Percentiles rank a stretch among this genome's conserved stretches.
These are phyloP conservation scores for Gossypioides kirkii DNA, from an alignment of 345 rosid genomes.

Conservation along the genomic window DNA sequence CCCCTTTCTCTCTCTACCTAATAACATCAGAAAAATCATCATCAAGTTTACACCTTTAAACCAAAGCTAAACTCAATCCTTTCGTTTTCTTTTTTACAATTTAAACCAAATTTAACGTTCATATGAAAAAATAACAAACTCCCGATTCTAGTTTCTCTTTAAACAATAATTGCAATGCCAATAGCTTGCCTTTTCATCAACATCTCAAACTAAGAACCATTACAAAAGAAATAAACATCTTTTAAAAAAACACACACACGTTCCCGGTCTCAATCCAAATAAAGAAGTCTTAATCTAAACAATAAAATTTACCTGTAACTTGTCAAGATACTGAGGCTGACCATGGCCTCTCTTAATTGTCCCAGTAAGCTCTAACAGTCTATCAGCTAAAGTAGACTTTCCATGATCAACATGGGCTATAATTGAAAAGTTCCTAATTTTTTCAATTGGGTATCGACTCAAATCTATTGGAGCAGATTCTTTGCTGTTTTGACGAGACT, in stretches of 20 bases:
- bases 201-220: neutral
- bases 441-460: slow-evolving; percentile 65
- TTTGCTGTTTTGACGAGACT: slow-evolving; percentile 42
- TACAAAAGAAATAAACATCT: neutral
- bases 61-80: neutral
- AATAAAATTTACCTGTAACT: slow-evolving; percentile 54
- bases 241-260: neutral
- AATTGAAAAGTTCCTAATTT: slow-evolving; percentile 88
- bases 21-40: slow-evolving; percentile 10
- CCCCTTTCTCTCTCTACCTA: slow-evolving; percentile 99
- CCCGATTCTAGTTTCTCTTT: neutral
- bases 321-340: slow-evolving; percentile 97
- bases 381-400: slow-evolving; percentile 89
- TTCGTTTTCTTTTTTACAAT: neutral
- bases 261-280: neutral
- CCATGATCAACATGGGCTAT: slow-evolving; percentile 97
- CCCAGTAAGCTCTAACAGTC: slow-evolving; percentile 97
- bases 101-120: neutral
- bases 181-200: neutral
- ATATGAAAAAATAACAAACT: neutral
- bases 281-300: neutral
- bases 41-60: neutral
- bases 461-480: slow-evolving; percentile 45
- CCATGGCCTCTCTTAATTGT: slow-evolving; percentile 91
- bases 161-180: neutral